Evolutionary conservation across 1,284 basidiomycete species (phyloP).

Genomic region (Ganoderma meredithae): DNA sequence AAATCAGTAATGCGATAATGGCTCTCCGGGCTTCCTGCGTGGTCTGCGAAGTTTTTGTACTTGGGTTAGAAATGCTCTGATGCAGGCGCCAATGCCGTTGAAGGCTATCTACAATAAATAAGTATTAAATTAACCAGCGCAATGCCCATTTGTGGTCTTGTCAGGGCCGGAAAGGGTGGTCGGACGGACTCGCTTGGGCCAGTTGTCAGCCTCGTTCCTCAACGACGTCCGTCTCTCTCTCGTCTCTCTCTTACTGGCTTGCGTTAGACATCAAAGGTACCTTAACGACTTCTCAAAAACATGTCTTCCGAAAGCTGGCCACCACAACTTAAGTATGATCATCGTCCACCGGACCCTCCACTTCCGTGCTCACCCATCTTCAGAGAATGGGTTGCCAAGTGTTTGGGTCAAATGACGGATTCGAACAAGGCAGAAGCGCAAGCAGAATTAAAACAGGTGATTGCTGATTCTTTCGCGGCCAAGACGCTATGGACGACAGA

Average conservation of each 20-base stretch:
- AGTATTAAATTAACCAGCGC: neutral
- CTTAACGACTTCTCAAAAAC: neutral
- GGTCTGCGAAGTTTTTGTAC: neutral
- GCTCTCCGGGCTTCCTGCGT: neutral
- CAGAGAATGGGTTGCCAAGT: constrained; percentile 88
- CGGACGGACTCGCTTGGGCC: neutral
- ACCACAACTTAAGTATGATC: constrained; percentile 46
- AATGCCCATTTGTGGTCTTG: neutral
- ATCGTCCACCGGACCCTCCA: neutral
- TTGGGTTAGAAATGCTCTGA: too few relatives aligned
- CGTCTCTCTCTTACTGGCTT: constrained; percentile 11
- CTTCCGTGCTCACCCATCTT: constrained; percentile 14
- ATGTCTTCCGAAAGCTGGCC: constrained; percentile 50
- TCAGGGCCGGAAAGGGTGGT: neutral
- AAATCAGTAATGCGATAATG: constrained; percentile 29
- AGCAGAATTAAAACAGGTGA: constrained; percentile 86
- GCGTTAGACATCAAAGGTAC: neutral
- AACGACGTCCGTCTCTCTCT: constrained; percentile 2
- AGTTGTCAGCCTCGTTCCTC: neutral
- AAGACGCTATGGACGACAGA: constrained; percentile 89
- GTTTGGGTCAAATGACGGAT: constrained; percentile 83
- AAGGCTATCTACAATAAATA: neutral
- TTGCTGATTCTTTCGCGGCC: constrained; percentile 80
- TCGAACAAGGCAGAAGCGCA: constrained; percentile 78
- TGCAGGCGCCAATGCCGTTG: neutral